Percentiles rank a stretch among this genome's conserved stretches.
Evolutionary conservation across 352 stramenopile genomes (phyloP).

Genomic region (Pythium sp.): DNA sequence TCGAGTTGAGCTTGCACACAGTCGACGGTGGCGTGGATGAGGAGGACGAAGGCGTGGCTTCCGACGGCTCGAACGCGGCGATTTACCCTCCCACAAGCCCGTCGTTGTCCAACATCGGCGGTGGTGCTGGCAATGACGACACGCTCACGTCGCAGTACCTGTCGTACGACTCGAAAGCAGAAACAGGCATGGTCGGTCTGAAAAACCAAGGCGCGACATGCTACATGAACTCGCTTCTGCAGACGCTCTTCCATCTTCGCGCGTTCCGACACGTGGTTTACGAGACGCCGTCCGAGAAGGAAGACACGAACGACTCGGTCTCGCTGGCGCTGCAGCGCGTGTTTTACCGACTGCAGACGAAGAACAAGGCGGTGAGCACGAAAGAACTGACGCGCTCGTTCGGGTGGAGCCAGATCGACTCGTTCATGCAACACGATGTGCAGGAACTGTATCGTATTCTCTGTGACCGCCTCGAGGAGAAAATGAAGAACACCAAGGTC

Average conservation of each 20-base stretch:
- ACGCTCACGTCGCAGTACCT: constrained; percentile 27
- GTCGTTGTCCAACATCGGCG: constrained; percentile 20
- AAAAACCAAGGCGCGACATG: constrained; percentile 92
- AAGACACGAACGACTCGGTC: constrained; percentile 85
- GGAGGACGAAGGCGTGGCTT: constrained; percentile 8
- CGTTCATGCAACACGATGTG: constrained; percentile 93
- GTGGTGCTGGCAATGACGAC: constrained; percentile 8
- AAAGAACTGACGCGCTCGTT: constrained; percentile 93
- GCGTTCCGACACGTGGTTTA: constrained; percentile 87
- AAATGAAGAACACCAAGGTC: constrained; percentile 88
- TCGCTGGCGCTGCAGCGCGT: constrained; percentile 81
- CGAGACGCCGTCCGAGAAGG: constrained; percentile 64
- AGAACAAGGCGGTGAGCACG: constrained; percentile 82
- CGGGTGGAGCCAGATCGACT: constrained; percentile 89
- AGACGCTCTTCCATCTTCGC: constrained; percentile 89
- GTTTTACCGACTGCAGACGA: constrained; percentile 78
- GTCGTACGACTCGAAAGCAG: constrained; percentile 73
- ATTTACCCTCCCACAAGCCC: constrained; percentile 19
- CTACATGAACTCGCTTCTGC: constrained; percentile 93
- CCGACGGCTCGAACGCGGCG: constrained; percentile 11
- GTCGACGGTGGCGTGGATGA: constrained; percentile 17
- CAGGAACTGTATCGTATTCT: constrained; percentile 91
- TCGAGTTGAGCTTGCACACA: constrained; percentile 49
- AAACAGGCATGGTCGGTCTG: constrained; percentile 84
- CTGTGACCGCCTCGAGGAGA: constrained; percentile 91